Base-by-base conservation (phyloP, 768 basidiomycete species). In the Crassisporium funariophilum region DNA sequence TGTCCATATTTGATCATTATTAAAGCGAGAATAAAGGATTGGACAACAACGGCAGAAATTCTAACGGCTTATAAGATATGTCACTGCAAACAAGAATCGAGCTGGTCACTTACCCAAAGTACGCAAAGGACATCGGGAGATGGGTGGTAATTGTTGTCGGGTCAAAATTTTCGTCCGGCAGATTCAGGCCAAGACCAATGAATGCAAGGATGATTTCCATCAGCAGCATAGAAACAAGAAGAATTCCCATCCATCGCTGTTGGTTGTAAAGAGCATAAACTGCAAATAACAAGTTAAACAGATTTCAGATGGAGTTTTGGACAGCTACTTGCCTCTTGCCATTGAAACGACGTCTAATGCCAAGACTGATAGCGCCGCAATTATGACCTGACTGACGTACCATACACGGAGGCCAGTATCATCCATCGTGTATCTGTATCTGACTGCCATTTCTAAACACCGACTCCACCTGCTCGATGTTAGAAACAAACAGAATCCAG, bases 191-290 rank as follows among this genome's bases (percentile, higher is more conserved):
- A 1, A 60, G 36, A 9, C 61, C 59, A 27, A 53, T 35, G n/a
- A 54, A 22, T 15, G 57, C 51, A 5, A 59, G 46, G 4, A 51
- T 44, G 33, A 56, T 38, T 44, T 64, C 63, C 4, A 53, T 37
- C 3, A 56, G 4, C 7, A 65, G 24, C 13, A 64, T 41, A 23
- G 39, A 31, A 13, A 55, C 11, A 27, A 66, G 62, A 3, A 60
- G 20, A 9, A 48, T 47, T 27, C 38, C 44, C 20, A 68, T 47
- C 43, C 53, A 54, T 42, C 45, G 47, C 29, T 44, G 54, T 44
- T 54, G 55, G 45, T 59, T 58, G 39, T 66, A 68, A 3, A 68
- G 50, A 5, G 66, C 66, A 46, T 66, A 66, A 9, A 66, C 63
- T 68, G 31, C 16, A n/a, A n/a, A n/a, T n/a, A n/a, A n/a, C n/a